These are phyloP conservation scores for Saccharomycopsis crataegensis DNA, from an alignment of 1,139 yeast species.

Conservation along the genomic window DNA sequence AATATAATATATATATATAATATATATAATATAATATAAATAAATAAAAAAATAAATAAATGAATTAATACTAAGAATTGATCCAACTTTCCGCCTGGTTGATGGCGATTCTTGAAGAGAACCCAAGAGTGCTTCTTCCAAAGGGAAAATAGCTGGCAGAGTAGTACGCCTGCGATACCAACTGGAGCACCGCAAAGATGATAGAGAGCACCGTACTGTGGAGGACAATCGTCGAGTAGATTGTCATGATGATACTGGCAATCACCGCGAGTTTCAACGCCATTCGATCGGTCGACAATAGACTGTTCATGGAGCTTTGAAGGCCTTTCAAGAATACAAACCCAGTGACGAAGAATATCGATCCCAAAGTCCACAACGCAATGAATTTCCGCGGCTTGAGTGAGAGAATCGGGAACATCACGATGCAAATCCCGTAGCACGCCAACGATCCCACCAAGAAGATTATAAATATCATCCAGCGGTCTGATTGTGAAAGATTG, in stretches of 20 bases:
- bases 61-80: constrained; percentile 22
- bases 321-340: constrained; percentile 54
- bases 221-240: constrained; percentile 40
- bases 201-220: constrained; percentile 43
- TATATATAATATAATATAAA: no score
- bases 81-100: constrained; percentile 57
- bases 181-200: constrained; percentile 44
- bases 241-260: constrained; percentile 43
- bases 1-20: no score
- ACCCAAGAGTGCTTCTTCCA: constrained; percentile 47
- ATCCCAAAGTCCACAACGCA: constrained; percentile 54
- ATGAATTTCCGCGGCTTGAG: constrained; percentile 55
- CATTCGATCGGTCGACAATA: constrained; percentile 43
- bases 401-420: constrained; percentile 48
- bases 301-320: constrained; percentile 39
- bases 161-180: constrained; percentile 47
- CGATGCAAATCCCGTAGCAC: constrained; percentile 48
- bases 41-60: no score
- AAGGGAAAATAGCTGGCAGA: constrained; percentile 58
- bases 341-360: constrained; percentile 47
- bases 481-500: constrained; percentile 34
- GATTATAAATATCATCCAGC: constrained; percentile 48
- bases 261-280: constrained; percentile 44
- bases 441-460: constrained; percentile 47
- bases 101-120: constrained; percentile 49